phyloP scores from a whole-genome alignment of 148 eudicot genomes.

The Diospyros kaki region DNA sequence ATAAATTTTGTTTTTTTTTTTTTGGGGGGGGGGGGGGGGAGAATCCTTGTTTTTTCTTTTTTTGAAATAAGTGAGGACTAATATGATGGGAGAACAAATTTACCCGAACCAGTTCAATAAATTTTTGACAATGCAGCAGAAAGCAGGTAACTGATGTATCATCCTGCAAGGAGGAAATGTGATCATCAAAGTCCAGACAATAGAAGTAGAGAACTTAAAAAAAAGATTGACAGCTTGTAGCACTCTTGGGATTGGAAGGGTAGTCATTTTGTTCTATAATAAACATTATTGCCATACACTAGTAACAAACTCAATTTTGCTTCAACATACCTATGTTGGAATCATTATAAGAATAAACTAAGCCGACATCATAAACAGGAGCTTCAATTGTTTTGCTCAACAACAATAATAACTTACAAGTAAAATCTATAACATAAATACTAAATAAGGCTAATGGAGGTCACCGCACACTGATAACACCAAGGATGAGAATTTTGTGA shows the following conservation, averaged over 20 bases:
- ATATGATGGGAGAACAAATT: conserved; percentile 14
- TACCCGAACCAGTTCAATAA: conserved; percentile 93
- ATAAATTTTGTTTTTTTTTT: too few relatives aligned
- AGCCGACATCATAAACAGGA: neutral
- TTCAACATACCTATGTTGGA: neutral
- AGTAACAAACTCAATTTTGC: neutral
- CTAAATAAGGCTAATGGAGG: too few relatives aligned
- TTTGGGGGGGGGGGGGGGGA: too few relatives aligned
- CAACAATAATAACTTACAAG: neutral
- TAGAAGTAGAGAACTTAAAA: neutral
- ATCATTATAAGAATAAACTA: neutral
- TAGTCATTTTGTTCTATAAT: neutral
- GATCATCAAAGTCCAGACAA: conserved; percentile 17
- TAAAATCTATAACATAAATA: neutral
- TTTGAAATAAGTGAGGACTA: too few relatives aligned
- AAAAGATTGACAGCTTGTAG: conserved; percentile 1
- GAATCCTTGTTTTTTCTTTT: too few relatives aligned
- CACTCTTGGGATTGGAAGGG: neutral
- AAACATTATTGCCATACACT: neutral
- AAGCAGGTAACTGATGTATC: conserved; percentile 73
- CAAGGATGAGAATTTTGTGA: too few relatives aligned
- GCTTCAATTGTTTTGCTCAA: neutral
- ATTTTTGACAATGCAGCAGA: conserved; percentile 88
- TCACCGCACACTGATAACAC: too few relatives aligned
- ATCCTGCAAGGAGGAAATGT: conserved; percentile 52